These are phyloP conservation scores for Adansonia grandidieri DNA, from an alignment of 441 rosid species.

Conservation along the genomic window DNA sequence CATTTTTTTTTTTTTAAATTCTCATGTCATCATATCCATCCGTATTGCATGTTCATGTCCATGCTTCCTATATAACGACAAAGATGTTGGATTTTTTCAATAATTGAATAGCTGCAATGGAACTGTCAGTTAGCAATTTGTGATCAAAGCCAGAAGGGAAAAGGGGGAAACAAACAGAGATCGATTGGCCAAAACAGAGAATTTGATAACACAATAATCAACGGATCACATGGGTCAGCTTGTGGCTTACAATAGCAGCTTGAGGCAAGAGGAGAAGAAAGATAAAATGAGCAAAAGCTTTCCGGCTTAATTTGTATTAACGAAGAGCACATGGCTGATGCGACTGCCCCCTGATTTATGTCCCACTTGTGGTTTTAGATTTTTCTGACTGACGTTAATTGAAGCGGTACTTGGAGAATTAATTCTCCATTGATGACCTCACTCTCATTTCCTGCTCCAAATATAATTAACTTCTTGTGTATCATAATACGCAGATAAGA, in stretches of 20 bases:
- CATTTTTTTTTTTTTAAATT: no score
- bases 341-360: neutral
- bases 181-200: no score
- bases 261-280: neutral
- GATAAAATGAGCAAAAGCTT: no score
- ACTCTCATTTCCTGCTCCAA: neutral
- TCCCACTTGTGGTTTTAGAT: neutral
- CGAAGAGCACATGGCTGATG: neutral
- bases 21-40: no score
- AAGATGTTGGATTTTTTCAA: neutral
- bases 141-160: neutral
- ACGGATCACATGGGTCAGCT: neutral
- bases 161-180: neutral
- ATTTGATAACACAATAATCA: neutral
- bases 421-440: neutral
- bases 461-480: no score
- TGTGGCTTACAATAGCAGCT: no score
- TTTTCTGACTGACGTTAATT: neutral
- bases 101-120: neutral
- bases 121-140: neutral
- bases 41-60: no score
- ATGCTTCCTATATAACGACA: neutral
- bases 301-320: no score
- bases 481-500: no score
- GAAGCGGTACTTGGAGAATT: neutral